Base-by-base conservation (phyloP, 192 early-diverging fungal genomes). In the Coemansia sp. region DNA sequence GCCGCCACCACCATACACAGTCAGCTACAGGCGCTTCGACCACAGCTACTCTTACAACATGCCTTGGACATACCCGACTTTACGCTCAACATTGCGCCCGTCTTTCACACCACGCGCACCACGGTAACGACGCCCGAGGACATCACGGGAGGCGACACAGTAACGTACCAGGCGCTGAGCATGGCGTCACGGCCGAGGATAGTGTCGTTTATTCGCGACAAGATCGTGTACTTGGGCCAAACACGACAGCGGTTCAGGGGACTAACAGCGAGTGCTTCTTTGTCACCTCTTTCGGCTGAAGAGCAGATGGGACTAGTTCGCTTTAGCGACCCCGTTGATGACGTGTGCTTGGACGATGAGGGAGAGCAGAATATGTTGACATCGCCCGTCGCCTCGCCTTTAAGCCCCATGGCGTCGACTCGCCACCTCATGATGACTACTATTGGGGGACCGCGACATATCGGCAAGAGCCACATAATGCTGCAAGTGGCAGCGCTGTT, bases 401-500 rank as follows among this genome's bases (percentile, higher is more conserved):
- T 36, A 4, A 35, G 11, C 12, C 42, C 7, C 3, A 7, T 3
- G 41, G 59, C 26, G 28, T 26, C 26, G 52, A 16, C 52, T 68
- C 3, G 65, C 52, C 26, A 26, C 3, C 52, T 68, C 3, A 61
- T 68, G 12, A 42, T 61, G 25, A 36, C 68, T 14, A 21, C 68
- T 3, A 43, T 76, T 20, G 18, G 26, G 14, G 74, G 74, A 0
- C 74, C 74, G 42, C 68, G 74, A 11, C 74, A 76, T 11, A 41
- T 66, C 0, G 74, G 74, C 20, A 76, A 76, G 55, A 66, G 63
- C 68, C 74, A 76, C 38, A 34, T 76, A 6, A 69, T 76, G 64
- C 23, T 70, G 16, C 59, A 70, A 11, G 28, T 76, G 1, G 68
- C 68, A 1, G 68, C 61, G 53, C 63, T 45, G 5, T 52, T 76